These are phyloP conservation scores for Theileria sp. DNA, from an alignment of 169 alveolate genomes.

Conservation along the genomic window DNA sequence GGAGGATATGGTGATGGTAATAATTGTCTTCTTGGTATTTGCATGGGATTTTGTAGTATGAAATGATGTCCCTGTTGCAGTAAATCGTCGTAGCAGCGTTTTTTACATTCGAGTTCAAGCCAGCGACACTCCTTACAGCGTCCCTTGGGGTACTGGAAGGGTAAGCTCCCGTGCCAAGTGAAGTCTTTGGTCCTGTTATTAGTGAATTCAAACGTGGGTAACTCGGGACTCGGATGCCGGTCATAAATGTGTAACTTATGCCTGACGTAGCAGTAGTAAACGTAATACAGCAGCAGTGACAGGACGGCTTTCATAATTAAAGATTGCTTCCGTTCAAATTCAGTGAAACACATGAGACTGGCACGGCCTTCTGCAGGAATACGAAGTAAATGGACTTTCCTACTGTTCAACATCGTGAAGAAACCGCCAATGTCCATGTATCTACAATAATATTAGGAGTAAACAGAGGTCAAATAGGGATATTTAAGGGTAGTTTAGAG, in stretches of 20 bases:
- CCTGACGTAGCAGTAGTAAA: slow-evolving; percentile 24
- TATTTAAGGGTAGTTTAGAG: not conserved
- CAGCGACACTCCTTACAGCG: slow-evolving; percentile 85
- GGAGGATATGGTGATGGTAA: slow-evolving; percentile 80
- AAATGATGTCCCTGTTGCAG: slow-evolving; percentile 79
- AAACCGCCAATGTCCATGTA: slow-evolving; percentile 59
- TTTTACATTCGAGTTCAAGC: slow-evolving; percentile 82
- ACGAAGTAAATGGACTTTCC: slow-evolving; percentile 57
- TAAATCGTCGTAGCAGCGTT: slow-evolving; percentile 76
- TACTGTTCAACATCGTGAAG: slow-evolving; percentile 49
- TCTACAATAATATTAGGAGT: slow-evolving; percentile 26
- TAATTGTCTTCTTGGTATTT: slow-evolving; percentile 72
- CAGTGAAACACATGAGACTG: slow-evolving; percentile 43
- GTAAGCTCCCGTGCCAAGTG: slow-evolving; percentile 82
- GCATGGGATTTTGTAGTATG: slow-evolving; percentile 80
- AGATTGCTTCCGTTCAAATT: slow-evolving; percentile 48
- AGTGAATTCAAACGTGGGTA: slow-evolving; percentile 50
- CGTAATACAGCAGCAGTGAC: slow-evolving; percentile 16
- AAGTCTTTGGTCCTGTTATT: slow-evolving; percentile 78
- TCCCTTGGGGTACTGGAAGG: slow-evolving; percentile 77
- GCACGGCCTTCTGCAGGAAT: slow-evolving; percentile 44
- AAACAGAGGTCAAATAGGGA: no score
- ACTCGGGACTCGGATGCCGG: slow-evolving; percentile 47
- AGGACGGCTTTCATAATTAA: slow-evolving; percentile 25
- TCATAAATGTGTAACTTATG: slow-evolving; percentile 49